phyloP scores from a whole-genome alignment of 164 flowering plant species.

The Vitis riparia region DNA sequence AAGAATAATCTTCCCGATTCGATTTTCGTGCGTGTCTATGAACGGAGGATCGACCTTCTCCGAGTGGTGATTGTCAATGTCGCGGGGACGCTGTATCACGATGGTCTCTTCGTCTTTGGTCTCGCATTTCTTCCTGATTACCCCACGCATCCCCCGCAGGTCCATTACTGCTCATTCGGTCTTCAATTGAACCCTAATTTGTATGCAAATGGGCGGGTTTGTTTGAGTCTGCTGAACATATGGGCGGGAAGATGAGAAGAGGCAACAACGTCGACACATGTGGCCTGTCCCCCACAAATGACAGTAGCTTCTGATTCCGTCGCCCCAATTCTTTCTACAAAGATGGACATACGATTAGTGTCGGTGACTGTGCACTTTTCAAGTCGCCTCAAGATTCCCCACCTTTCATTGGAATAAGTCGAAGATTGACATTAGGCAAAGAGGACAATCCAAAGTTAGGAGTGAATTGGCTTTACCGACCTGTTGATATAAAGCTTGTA shows the following conservation, averaged over 20 bases:
- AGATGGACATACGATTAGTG: conserved; percentile 12
- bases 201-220: conserved; percentile 32
- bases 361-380: too few species aligned
- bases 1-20: conserved; percentile 2
- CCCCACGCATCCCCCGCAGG: conserved; percentile 13
- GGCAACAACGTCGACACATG: conserved; percentile 68
- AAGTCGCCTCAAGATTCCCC: too few species aligned
- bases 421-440: too few species aligned
- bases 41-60: conserved; percentile 14
- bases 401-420: too few species aligned
- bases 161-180: conserved; percentile 3
- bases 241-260: conserved; percentile 44
- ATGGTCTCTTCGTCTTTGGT: conserved; percentile 28
- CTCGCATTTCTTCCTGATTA: conserved; percentile 10
- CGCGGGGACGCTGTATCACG: conserved; percentile 3
- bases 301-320: conserved; percentile 31
- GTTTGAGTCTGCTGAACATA: conserved; percentile 39
- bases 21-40: conserved; percentile 7
- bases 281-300: conserved; percentile 53
- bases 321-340: conserved; percentile 32
- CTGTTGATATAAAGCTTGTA: too few species aligned
- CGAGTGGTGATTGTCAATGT: conserved; percentile 12
- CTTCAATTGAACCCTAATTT: conserved; percentile 23
- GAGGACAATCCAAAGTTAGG: too few species aligned
- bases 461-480: too few species aligned